These are phyloP conservation scores for Cryptosporidium xiaoi DNA, from an alignment of 169 alveolate species.

Conservation along the genomic window DNA sequence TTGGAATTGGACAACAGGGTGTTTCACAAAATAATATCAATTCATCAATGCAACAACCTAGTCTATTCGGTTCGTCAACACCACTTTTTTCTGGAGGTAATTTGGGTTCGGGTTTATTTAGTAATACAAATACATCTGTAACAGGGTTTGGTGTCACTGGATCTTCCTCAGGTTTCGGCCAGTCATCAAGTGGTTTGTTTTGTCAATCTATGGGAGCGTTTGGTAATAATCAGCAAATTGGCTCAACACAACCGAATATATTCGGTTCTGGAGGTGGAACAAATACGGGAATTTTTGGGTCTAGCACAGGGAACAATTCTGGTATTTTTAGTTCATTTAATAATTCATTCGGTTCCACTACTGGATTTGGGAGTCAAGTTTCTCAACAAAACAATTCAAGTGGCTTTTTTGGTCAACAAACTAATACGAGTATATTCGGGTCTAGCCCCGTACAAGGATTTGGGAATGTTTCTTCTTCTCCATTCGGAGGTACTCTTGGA, in stretches of 20 bases:
- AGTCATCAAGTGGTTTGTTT: conserved; percentile 53
- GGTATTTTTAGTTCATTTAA: conserved; percentile 56
- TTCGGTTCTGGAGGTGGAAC: conserved; percentile 26
- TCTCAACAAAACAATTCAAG: conserved; percentile 42
- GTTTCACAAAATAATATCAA: conserved; percentile 25
- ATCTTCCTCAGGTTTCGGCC: conserved; percentile 43
- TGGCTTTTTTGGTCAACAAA: conserved; percentile 52
- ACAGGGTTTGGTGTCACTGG: conserved; percentile 32
- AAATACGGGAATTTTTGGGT: conserved; percentile 49
- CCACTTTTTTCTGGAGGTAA: conserved; percentile 46
- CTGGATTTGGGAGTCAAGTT: conserved; percentile 38
- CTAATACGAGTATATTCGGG: conserved; percentile 38
- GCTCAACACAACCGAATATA: conserved; percentile 39
- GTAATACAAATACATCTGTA: conserved; percentile 22
- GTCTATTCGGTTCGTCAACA: conserved; percentile 49
- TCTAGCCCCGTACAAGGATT: conserved; percentile 32
- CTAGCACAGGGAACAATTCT: conserved; percentile 7
- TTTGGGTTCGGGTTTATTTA: conserved; percentile 27
- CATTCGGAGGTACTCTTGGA: conserved; percentile 55
- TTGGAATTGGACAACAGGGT: conserved; percentile 69
- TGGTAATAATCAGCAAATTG: conserved; percentile 38
- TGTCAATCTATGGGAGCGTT: conserved; percentile 68
- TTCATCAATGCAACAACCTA: conserved; percentile 12
- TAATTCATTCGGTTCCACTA: conserved; percentile 58
- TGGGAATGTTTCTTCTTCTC: conserved; percentile 17